Evolutionary conservation across 2,329 filamentous ascomycete genomes (phyloP), one percentile per base, ranked within the genome.

Genomic region (Colletotrichum sp.): DNA sequence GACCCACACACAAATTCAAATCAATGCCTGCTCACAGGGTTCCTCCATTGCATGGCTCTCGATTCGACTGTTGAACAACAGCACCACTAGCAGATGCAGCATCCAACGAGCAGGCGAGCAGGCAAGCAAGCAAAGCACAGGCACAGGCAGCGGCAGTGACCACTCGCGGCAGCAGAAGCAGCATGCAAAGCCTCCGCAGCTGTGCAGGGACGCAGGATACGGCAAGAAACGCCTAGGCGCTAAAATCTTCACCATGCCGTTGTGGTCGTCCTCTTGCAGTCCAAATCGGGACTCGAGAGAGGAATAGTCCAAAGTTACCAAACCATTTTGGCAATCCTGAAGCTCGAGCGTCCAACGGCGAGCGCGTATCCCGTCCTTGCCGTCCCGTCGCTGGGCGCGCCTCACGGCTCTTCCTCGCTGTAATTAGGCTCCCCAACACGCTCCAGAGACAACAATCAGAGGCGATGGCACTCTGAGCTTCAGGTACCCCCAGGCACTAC

Each of bases 351-450:
- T 59, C 57, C 26, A 76, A 32, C 59, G 74, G 28, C 57, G 32
- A 64, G 59, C 28, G 52, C 34, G 21, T 57, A 57, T 44, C 16
- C 28, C 49, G 49, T 36, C 18, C 18, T 59, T 60, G n/a, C 34
- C 64, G 26, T 72, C 28, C 30, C 39, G 66, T 24, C n/a, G 44
- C 44, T 63, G 28, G 73, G 72, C 76, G 77, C 78, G 77, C 78
- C 78, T 80, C 80, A 80, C 80, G 82, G 82, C 81, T 81, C 80
- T 83, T 83, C 76, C 71, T 83, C 81, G 79, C 78, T 81, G 77
- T 81, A 82, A 83, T 82, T 79, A 79, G 75, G 68, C 78, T 30
- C 49, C 21, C 34, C 57, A 65, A 59, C 8, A 24, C 57, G n/a
- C 59, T 68, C 59, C 64, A 73, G 70, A 60, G 44, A 73, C 57